Conservation (phyloP, 2,329 filamentous ascomycete species). For the Reticulascus tulasneorum region DNA sequence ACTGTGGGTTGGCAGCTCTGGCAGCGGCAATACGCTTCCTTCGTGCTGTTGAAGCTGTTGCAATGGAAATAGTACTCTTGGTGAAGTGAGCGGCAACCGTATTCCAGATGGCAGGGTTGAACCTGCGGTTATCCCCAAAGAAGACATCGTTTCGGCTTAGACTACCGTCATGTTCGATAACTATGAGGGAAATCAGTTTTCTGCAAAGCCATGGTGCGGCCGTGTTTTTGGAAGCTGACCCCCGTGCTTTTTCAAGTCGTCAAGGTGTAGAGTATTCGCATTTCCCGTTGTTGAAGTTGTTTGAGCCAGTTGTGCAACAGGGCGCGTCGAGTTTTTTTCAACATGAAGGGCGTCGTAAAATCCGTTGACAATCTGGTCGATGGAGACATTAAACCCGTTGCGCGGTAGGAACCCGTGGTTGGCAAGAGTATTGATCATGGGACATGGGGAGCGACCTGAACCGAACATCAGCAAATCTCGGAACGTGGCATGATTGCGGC, state of each 20-base stretch:
- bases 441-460: conserved; percentile 17
- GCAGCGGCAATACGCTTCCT: conserved; percentile 20
- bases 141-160: conserved; percentile 24
- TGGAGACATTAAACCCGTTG: conserved; percentile 12
- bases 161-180: conserved; percentile 31
- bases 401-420: conserved; percentile 19
- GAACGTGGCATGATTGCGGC: too few relatives aligned
- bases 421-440: conserved; percentile 20
- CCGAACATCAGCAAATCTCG: not conserved
- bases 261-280: conserved; percentile 21
- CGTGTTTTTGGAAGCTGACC: conserved; percentile 6
- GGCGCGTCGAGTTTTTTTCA: conserved; percentile 4
- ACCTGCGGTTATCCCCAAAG: conserved; percentile 26
- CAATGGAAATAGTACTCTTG: conserved; percentile 20
- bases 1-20: conserved; percentile 19
- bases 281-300: conserved; percentile 23
- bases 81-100: conserved; percentile 17
- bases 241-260: conserved; percentile 22
- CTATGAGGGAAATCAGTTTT: conserved; percentile 8
- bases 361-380: conserved; percentile 11
- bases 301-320: conserved; percentile 12
- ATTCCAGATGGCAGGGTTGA: conserved; percentile 21
- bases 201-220: not conserved
- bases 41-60: conserved; percentile 22
- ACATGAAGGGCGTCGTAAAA: conserved; percentile 11